phyloP scores from a whole-genome alignment of 2,329 filamentous ascomycete genomes.

The Hypocreales sp. region DNA sequence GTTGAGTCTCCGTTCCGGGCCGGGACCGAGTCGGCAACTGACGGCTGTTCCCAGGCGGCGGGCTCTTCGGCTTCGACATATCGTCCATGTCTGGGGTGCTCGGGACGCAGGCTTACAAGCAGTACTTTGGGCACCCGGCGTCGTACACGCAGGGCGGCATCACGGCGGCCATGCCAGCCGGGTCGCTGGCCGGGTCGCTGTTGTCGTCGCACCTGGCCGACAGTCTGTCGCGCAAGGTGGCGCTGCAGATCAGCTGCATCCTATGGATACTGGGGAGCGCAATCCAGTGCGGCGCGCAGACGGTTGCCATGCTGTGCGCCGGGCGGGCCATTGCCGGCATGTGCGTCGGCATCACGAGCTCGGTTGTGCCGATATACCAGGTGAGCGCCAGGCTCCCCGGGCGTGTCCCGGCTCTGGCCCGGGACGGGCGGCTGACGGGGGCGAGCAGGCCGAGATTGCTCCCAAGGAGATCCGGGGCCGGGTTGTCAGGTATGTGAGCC shows the following conservation, averaged over 20 bases:
- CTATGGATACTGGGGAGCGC: constrained; percentile 34
- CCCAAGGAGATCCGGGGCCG: constrained; percentile 41
- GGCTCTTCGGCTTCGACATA: constrained; percentile 67
- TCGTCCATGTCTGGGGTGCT: constrained; percentile 57
- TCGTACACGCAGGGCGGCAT: constrained; percentile 51
- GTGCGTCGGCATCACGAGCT: constrained; percentile 59
- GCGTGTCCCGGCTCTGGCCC: not conserved
- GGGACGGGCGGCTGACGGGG: not conserved
- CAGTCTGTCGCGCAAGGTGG: constrained; percentile 29
- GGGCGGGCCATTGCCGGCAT: constrained; percentile 59
- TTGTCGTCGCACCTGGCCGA: constrained; percentile 35
- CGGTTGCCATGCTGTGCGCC: constrained; percentile 54
- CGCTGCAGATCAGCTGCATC: constrained; percentile 32
- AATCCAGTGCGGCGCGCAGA: constrained; percentile 46
- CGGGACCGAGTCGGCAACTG: not conserved
- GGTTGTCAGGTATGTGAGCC: constrained; percentile 26
- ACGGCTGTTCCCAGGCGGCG: too few species aligned
- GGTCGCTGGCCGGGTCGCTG: constrained; percentile 47
- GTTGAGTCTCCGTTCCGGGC: not conserved
- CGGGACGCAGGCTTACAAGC: constrained; percentile 52
- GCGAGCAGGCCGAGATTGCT: constrained; percentile 39
- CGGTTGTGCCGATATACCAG: constrained; percentile 56
- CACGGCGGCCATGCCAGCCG: constrained; percentile 58
- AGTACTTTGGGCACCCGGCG: constrained; percentile 50
- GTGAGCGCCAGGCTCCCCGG: constrained; percentile 2